Evolutionary conservation across 129 eudicot genomes (phyloP), one percentile per base, ranked within the genome.

Genomic region (Rutidosis leptorrhynchoides): DNA sequence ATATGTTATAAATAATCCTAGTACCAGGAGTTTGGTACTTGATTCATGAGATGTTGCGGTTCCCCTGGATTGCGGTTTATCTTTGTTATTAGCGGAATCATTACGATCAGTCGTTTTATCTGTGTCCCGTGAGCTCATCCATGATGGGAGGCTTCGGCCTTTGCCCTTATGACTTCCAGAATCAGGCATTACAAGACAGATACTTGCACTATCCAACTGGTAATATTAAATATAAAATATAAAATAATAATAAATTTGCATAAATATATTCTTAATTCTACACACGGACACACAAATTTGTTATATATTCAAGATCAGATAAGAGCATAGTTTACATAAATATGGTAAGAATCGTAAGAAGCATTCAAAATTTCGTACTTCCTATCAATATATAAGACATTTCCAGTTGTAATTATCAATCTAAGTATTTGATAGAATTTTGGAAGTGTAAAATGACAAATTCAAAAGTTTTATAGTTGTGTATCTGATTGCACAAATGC

Each of bases 121-220:
- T 42, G 70, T 30, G 2, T 52, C 77, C 68, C 89, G 80, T 24
- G 92, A 75, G 79, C 92, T 88, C 87, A 88, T 88, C 96, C 96
- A 88, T 49, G 89, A 88, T 10, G 96, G 92, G 29, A 88, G 73
- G 67, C 78, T 79, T 65, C 92, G 74, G 67, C 80, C 85, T n/a
- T 70, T 55, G 25, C 58, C 42, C 73, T 74, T 80, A 17, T 62
- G 42, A 48, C 68, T 68, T 49, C 79, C 86, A 11, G 81, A 56
- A 61, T 78, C 85, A 51, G 95, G 74, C 96, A 88, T 88, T 56
- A 65, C 62, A 71, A 25, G 43, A 45, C 51, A 42, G 65, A 35
- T 65, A 55, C 51, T 55, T 25, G 35, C 35, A 35, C 40, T 14
- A 35, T 35, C 4, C 42, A 35, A 3, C 42, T 3, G 3, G 14